Conservation (phyloP, 257 asterid genomes). For the Solanum clarkiae region DNA sequence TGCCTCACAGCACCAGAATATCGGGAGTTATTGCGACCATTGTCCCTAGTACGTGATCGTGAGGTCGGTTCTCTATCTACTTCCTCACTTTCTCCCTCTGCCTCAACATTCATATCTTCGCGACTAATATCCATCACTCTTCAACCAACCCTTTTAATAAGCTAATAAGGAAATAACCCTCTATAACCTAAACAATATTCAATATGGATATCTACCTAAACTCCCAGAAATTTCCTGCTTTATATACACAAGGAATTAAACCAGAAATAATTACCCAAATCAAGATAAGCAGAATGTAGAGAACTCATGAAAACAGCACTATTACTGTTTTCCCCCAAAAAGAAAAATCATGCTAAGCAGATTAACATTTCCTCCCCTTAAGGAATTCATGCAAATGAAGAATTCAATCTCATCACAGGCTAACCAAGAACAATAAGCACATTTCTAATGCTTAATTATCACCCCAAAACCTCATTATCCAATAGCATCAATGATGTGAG, state of each 20-base stretch:
- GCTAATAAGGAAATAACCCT: not conserved
- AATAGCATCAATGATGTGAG: not conserved
- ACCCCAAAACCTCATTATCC: not conserved
- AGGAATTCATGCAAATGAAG: not conserved
- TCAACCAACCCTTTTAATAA: not conserved
- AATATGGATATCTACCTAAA: not conserved
- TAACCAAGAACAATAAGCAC: not conserved
- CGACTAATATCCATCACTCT: conserved; percentile 40
- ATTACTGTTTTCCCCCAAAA: not conserved
- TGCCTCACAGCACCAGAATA: conserved; percentile 52
- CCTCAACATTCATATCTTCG: conserved; percentile 5
- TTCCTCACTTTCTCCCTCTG: conserved; percentile 42
- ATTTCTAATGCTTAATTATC: not conserved
- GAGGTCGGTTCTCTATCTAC: conserved; percentile 25
- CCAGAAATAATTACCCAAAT: not conserved
- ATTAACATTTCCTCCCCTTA: not conserved
- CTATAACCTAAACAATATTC: not conserved
- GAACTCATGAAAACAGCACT: not conserved
- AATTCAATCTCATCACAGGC: not conserved
- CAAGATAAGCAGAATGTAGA: not conserved
- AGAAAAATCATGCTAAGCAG: not conserved
- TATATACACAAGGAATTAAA: not conserved
- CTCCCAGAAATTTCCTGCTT: not conserved
- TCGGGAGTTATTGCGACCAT: conserved; percentile 5
- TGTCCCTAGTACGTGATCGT: conserved; percentile 2